phyloP scores from a whole-genome alignment of 2,329 filamentous ascomycete genomes.

The Cladosporium sp. region DNA sequence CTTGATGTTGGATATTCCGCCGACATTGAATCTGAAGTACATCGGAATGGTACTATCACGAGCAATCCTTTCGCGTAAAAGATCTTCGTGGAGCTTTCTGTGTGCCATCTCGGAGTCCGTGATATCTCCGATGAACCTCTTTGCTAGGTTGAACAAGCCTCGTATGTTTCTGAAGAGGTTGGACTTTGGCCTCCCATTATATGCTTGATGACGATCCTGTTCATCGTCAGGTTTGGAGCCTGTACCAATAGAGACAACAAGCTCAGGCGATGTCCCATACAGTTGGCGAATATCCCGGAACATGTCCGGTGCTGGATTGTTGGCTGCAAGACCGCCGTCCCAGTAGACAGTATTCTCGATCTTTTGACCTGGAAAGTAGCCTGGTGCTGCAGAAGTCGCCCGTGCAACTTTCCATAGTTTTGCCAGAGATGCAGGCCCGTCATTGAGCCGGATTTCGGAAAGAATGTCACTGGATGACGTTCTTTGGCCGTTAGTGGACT shows the following conservation, averaged over 20 bases:
- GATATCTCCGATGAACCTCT: not conserved
- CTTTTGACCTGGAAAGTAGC: constrained; percentile 6
- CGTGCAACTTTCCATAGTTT: constrained; percentile 13
- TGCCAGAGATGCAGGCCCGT: not conserved
- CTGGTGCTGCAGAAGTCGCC: constrained; percentile 13
- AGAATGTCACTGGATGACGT: too few species aligned
- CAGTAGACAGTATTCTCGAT: not conserved
- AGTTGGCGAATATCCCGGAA: not conserved
- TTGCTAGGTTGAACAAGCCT: not conserved
- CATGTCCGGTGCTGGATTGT: constrained; percentile 8
- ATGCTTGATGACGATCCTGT: not conserved
- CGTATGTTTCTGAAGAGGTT: not conserved
- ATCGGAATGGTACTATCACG: not conserved
- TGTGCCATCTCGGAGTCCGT: not conserved
- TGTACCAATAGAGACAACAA: not conserved
- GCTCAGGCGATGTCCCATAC: not conserved
- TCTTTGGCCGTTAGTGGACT: too few species aligned
- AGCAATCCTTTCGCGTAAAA: too few species aligned
- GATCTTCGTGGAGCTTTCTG: not conserved
- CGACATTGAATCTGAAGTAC: not conserved
- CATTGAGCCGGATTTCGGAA: not conserved
- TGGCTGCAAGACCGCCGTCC: constrained; percentile 12
- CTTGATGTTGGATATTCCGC: not conserved
- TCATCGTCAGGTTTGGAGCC: not conserved
- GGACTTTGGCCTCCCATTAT: not conserved